Conservation (phyloP, 352 stramenopile genomes). For the Globisporangium recalcitrans region DNA sequence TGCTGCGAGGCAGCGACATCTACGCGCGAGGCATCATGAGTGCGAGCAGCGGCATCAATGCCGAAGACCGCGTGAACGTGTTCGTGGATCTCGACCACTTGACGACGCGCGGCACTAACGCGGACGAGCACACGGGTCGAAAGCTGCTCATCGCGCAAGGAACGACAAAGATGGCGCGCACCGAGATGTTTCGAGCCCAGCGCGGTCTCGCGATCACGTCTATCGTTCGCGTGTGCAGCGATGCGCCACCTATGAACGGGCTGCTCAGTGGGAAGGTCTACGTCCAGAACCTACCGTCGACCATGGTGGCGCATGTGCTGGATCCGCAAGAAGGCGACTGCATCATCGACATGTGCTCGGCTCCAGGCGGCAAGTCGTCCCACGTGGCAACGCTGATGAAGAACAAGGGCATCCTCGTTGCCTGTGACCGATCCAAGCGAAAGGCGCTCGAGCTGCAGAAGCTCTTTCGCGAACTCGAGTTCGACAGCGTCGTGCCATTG, state of each 20-base stretch:
- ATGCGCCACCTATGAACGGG: constrained; percentile 87
- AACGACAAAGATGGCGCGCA: constrained; percentile 64
- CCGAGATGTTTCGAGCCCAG: constrained; percentile 69
- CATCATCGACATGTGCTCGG: constrained; percentile 93
- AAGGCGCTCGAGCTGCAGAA: constrained; percentile 80
- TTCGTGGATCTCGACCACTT: constrained; percentile 82
- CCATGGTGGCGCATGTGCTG: constrained; percentile 88
- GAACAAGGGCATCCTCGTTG: constrained; percentile 79
- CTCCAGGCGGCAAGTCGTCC: constrained; percentile 91
- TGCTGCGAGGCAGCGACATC: constrained; percentile 91
- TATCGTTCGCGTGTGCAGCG: constrained; percentile 63
- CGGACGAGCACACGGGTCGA: constrained; percentile 64
- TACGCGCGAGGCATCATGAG: constrained; percentile 91
- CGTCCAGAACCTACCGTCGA: constrained; percentile 92
- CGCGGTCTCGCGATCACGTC: constrained; percentile 60
- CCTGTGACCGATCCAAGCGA: constrained; percentile 89
- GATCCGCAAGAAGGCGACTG: constrained; percentile 77
- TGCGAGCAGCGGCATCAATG: constrained; percentile 79
- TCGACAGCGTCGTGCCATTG: constrained; percentile 53
- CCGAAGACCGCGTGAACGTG: constrained; percentile 74
- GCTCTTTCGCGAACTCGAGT: constrained; percentile 62
- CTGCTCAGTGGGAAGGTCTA: constrained; percentile 83
- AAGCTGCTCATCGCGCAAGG: constrained; percentile 78
- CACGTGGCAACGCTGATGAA: constrained; percentile 91
- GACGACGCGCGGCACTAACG: constrained; percentile 66